Base-by-base conservation (phyloP, 2,329 filamentous ascomycete species). In the Mycosphaerella sp. region DNA sequence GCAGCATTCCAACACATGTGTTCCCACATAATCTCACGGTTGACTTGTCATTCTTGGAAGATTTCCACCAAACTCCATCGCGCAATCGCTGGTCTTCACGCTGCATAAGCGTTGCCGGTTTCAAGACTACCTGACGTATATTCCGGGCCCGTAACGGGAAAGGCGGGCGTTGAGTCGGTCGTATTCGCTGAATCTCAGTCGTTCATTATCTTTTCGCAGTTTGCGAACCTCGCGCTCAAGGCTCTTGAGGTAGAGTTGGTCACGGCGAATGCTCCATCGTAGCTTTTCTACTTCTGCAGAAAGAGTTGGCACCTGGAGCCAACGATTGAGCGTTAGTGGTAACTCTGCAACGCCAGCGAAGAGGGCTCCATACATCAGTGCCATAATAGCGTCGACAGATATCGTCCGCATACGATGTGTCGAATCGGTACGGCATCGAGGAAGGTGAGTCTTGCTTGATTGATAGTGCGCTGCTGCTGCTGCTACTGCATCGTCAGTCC, bases 341-440 rank as follows among this genome's bases (percentile, higher is more conserved):
- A 43, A 1, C 2, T 10, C n/a, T 21, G 4, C 9, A n/a, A 44
- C 7, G 5, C 5, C 11, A 23, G n/a, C 14, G 14, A 11, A 14
- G 7, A 14, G 9, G 11, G 14, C 26, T 10, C 5, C n/a, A 21
- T 21, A 51, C 48, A 40, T 63, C 58, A 10, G 49, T 56, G 51
- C 57, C 58, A 51, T 62, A 62, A 34, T 48, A 54, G 11, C 58
- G 48, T n/a, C 51, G 54, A 36, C 38, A 52, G 9, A 55, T 21
- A 4, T 21, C 32, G 44, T 62, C 51, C 36, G 57, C 36, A 40
- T 32, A 41, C 11, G 29, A 39, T 40, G 45, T 36, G 17, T 23
- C 41, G 29, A 44, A 41, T 47, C 26, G 45, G 41, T 52, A 26
- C 39, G 53, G 31, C 43, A 45, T 51, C 41, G 41, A 43, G 41